Percentiles rank a stretch among this genome's conserved stretches.
phyloP scores from a whole-genome alignment of 2,329 filamentous ascomycete species.

The Bertia moriformis region DNA sequence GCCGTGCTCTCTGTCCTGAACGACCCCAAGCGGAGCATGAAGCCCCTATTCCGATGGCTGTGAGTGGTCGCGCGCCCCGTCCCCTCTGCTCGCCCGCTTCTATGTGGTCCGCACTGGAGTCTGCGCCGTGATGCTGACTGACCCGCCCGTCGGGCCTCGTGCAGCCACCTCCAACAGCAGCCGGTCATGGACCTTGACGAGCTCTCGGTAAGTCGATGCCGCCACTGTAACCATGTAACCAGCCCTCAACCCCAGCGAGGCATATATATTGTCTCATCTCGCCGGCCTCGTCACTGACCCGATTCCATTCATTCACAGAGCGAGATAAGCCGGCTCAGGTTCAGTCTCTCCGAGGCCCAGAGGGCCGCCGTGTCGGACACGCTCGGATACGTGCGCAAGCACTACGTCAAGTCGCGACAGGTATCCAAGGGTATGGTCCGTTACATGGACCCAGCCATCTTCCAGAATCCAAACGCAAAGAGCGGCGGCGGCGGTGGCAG shows the following conservation, averaged over 20 bases:
- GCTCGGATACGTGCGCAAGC: slow-evolving; percentile 19
- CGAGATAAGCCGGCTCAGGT: slow-evolving; percentile 17
- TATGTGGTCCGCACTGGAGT: background rate
- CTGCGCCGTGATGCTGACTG: background rate
- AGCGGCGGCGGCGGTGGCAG: background rate
- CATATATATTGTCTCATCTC: background rate
- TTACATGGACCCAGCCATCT: slow-evolving; percentile 22
- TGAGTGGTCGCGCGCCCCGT: too few relatives aligned
- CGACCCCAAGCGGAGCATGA: slow-evolving; percentile 13
- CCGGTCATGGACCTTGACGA: slow-evolving; percentile 25
- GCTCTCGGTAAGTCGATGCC: too few relatives aligned
- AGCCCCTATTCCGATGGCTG: slow-evolving; percentile 26
- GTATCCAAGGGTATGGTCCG: slow-evolving; percentile 23
- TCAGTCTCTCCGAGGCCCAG: slow-evolving; percentile 16
- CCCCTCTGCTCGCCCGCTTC: background rate
- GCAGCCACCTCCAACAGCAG: slow-evolving; percentile 21
- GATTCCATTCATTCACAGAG: slow-evolving; percentile 11
- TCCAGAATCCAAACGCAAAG: too few relatives aligned
- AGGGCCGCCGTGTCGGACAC: slow-evolving; percentile 18
- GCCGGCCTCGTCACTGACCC: too few relatives aligned
- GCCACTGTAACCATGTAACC: too few relatives aligned
- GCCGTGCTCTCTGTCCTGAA: slow-evolving; percentile 19
- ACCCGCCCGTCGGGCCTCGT: background rate
- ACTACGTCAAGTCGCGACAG: slow-evolving; percentile 18
- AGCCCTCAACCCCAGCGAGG: too few relatives aligned